phyloP scores from a whole-genome alignment of 805 yeast species.

The Cyberlindnera subsufficiens region DNA sequence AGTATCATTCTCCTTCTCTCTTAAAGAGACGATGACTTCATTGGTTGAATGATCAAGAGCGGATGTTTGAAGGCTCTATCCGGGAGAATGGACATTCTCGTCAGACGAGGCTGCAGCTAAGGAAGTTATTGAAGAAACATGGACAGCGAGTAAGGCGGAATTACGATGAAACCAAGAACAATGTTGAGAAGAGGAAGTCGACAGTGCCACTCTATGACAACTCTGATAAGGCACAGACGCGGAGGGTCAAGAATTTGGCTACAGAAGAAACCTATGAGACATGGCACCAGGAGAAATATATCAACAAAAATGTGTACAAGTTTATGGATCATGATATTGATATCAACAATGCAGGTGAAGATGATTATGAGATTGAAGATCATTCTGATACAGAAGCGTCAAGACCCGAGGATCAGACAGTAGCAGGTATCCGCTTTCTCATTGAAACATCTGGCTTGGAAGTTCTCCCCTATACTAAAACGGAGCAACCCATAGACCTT shows the following conservation, averaged over 20 bases:
- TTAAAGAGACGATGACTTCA: too few species aligned
- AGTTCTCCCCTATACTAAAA: constrained; percentile 7
- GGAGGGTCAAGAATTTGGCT: background rate
- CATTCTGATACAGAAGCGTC: background rate
- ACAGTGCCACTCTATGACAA: background rate
- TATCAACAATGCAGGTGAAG: background rate
- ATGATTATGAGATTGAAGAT: constrained; percentile 13
- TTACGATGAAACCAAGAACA: too few species aligned
- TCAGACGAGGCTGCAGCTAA: too few species aligned
- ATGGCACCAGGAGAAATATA: constrained; percentile 15
- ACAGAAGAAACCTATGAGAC: constrained; percentile 21
- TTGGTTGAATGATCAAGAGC: too few species aligned
- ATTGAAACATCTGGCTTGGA: constrained; percentile 9
- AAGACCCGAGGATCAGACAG: background rate
- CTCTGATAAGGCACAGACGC: background rate
- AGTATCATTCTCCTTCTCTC: too few species aligned
- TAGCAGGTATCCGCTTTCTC: background rate
- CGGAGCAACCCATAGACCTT: background rate
- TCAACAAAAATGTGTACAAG: constrained; percentile 8
- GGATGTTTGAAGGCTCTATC: too few species aligned
- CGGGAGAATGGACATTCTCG: too few species aligned
- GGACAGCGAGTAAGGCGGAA: too few species aligned
- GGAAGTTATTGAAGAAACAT: too few species aligned
- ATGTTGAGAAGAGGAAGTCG: too few species aligned
- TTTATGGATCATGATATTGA: background rate